These are phyloP conservation scores for Xylaria multiplex DNA, from an alignment of 2,329 filamentous ascomycete genomes.

Conservation along the genomic window DNA sequence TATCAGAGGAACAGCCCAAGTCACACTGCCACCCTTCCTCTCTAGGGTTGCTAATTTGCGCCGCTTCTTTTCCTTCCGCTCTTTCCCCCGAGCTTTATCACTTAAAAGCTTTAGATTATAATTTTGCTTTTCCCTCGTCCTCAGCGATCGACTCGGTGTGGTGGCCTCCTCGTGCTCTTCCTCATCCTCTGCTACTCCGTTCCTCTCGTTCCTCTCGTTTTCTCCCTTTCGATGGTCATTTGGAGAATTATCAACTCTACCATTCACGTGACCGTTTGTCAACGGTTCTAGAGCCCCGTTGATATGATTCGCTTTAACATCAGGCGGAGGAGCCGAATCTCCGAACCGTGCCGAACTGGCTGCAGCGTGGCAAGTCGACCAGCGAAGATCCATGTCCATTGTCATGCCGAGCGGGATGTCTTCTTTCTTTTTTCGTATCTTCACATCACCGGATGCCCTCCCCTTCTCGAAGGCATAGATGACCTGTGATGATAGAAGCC, in stretches of 20 bases:
- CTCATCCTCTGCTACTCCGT: slow-evolving; percentile 46
- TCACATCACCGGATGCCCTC: slow-evolving; percentile 43
- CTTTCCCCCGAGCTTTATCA: slow-evolving; percentile 65
- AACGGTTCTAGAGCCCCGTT: slow-evolving; percentile 49
- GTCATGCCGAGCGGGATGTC: slow-evolving; percentile 41
- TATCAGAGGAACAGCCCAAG: slow-evolving; percentile 59
- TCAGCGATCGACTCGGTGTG: slow-evolving; percentile 63
- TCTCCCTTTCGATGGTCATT: slow-evolving; percentile 43
- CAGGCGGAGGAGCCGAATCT: slow-evolving; percentile 57
- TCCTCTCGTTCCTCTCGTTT: slow-evolving; percentile 38
- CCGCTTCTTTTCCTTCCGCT: slow-evolving; percentile 56
- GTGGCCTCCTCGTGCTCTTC: slow-evolving; percentile 60
- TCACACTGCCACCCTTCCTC: slow-evolving; percentile 51
- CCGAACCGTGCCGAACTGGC: slow-evolving; percentile 38
- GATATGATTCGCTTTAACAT: slow-evolving; percentile 56
- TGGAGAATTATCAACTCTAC: slow-evolving; percentile 38
- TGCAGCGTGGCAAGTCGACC: slow-evolving; percentile 44
- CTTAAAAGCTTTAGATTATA: slow-evolving; percentile 71
- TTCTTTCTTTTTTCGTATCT: slow-evolving; percentile 44
- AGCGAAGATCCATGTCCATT: slow-evolving; percentile 50
- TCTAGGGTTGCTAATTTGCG: slow-evolving; percentile 45
- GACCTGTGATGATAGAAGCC: slow-evolving; percentile 45
- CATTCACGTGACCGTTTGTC: slow-evolving; percentile 50
- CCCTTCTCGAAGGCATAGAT: slow-evolving; percentile 47
- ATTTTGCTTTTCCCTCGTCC: slow-evolving; percentile 60